Conservation (phyloP, 352 stramenopile genomes). For the Phytophthora brassicae region DNA sequence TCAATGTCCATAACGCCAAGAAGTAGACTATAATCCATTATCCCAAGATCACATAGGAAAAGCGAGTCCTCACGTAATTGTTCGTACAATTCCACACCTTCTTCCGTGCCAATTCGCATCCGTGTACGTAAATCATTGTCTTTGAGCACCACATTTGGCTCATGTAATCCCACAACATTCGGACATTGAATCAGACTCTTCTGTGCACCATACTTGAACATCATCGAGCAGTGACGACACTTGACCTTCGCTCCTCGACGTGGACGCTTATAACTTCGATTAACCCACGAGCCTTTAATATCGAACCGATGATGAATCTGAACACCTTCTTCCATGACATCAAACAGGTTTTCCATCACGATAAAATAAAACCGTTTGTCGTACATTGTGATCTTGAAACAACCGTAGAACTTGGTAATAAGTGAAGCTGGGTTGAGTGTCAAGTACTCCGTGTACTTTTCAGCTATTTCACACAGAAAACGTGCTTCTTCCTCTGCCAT, state of each 20-base stretch:
- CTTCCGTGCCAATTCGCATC: conserved; percentile 70
- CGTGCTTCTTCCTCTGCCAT: conserved; percentile 81
- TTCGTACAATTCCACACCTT: conserved; percentile 63
- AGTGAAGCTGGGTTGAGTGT: conserved; percentile 69
- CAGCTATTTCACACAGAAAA: conserved; percentile 83
- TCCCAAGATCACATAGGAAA: conserved; percentile 74
- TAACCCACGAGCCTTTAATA: conserved; percentile 92
- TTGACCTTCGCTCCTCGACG: conserved; percentile 76
- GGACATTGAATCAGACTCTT: conserved; percentile 71
- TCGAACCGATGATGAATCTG: conserved; percentile 89
- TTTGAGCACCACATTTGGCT: conserved; percentile 87
- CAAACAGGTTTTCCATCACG: conserved; percentile 93
- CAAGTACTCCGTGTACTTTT: conserved; percentile 87
- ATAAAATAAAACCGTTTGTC: conserved; percentile 91
- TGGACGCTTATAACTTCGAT: conserved; percentile 81
- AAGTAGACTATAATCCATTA: conserved; percentile 93
- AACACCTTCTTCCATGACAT: conserved; percentile 57
- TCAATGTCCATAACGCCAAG: conserved; percentile 85
- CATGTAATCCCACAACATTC: conserved; percentile 77
- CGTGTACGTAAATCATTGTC: conserved; percentile 84
- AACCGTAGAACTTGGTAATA: conserved; percentile 90
- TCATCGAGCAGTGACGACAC: conserved; percentile 85
- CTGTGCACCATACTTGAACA: conserved; percentile 79
- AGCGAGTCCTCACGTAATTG: conserved; percentile 71
- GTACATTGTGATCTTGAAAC: conserved; percentile 90